Evolutionary conservation across 306 rosid species (phyloP).

Genomic region (Quercus suber): DNA sequence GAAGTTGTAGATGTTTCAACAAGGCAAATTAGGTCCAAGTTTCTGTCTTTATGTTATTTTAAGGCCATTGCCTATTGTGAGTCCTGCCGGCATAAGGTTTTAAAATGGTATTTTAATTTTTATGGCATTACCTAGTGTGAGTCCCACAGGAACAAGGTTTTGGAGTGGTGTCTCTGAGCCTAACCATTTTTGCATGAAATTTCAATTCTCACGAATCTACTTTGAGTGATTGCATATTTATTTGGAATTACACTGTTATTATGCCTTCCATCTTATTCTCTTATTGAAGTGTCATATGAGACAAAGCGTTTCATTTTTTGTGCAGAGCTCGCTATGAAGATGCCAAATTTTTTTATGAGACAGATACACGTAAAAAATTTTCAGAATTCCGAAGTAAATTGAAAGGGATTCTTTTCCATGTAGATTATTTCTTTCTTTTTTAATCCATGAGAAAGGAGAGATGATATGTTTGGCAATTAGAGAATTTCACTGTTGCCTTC

Average conservation of each 20-base stretch:
- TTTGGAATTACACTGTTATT: constrained; percentile 4
- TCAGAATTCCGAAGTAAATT: constrained; percentile 74
- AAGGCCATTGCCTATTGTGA: neutral
- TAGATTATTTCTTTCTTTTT: constrained; percentile 36
- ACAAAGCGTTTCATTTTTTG: constrained; percentile 9
- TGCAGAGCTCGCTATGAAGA: constrained; percentile 97
- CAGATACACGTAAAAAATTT: constrained; percentile 67
- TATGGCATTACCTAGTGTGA: neutral
- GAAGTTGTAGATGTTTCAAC: neutral
- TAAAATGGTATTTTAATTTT: neutral
- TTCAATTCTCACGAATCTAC: constrained; percentile 7
- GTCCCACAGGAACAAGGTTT: neutral
- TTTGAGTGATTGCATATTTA: neutral
- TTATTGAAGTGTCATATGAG: constrained; percentile 8
- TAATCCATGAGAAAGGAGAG: neutral
- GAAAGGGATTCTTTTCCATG: constrained; percentile 83
- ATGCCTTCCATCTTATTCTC: constrained; percentile 1
- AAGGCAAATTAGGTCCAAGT: neutral
- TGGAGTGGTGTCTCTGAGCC: neutral
- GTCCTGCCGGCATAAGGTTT: neutral
- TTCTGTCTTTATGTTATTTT: neutral
- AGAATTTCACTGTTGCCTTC: neutral
- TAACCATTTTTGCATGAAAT: neutral
- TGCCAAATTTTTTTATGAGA: constrained; percentile 91
- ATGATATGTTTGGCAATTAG: neutral